These are phyloP conservation scores for Cymbidium sinense DNA, from an alignment of 106 monocot species.

Conservation along the genomic window DNA sequence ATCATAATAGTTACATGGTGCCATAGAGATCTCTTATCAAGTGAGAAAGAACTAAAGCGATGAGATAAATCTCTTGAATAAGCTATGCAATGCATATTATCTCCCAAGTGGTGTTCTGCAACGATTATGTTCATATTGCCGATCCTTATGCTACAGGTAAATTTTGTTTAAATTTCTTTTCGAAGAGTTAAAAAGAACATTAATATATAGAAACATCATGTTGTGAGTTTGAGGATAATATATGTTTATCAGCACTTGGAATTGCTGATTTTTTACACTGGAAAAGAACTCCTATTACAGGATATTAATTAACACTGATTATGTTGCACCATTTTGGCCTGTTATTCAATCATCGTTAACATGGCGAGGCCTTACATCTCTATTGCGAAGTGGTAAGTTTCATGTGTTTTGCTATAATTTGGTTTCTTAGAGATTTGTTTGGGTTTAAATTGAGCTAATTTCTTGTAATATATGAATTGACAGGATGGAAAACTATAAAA, in stretches of 20 bases:
- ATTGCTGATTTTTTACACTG: no score
- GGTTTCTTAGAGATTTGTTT: neutral
- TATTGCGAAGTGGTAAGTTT: slow-evolving; percentile 49
- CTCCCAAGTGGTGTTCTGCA: slow-evolving; percentile 90
- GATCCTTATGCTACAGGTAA: slow-evolving; percentile 71
- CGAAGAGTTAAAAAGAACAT: no score
- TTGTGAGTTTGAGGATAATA: no score
- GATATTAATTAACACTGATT: slow-evolving; percentile 89
- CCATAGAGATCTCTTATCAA: slow-evolving; percentile 65
- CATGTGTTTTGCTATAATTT: neutral
- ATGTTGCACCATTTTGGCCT: slow-evolving; percentile 95
- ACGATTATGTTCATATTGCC: slow-evolving; percentile 74
- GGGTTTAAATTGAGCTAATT: no score
- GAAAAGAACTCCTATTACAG: slow-evolving; percentile 19
- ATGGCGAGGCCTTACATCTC: slow-evolving; percentile 67
- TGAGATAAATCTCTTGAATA: slow-evolving; percentile 61
- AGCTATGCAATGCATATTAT: slow-evolving; percentile 59
- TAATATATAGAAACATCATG: no score
- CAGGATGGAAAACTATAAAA: slow-evolving; percentile 88
- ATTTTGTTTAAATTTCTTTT: neutral
- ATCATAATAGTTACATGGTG: slow-evolving; percentile 96
- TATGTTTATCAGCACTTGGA: no score
- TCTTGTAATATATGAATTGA: neutral
- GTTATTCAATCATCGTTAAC: slow-evolving; percentile 73
- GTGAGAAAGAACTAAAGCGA: slow-evolving; percentile 50